phyloP scores from a whole-genome alignment of 306 rosid species.

The Ziziphus jujuba region DNA sequence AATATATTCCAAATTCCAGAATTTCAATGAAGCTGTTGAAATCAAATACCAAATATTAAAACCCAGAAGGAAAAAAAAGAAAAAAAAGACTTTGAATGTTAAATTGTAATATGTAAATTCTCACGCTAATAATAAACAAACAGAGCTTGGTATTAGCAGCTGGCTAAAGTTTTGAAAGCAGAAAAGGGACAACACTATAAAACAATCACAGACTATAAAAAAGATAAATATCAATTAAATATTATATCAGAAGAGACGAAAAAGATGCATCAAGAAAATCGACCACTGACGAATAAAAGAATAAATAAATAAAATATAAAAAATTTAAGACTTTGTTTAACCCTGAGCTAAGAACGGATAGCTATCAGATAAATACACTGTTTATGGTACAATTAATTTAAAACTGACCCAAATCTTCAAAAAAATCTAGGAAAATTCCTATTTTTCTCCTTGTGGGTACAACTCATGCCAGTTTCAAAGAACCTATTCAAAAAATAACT shows the following conservation, averaged over 20 bases:
- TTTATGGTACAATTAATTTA: constrained; percentile 14
- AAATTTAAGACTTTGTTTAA: not conserved
- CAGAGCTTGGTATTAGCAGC: constrained; percentile 24
- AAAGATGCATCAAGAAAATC: constrained; percentile 20
- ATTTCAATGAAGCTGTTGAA: constrained; percentile 32
- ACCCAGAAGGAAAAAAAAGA: constrained; percentile 17
- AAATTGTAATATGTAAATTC: constrained; percentile 1
- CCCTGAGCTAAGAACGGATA: constrained; percentile 3
- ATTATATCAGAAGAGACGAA: constrained; percentile 23
- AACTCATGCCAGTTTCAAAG: constrained; percentile 2
- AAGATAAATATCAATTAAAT: not conserved
- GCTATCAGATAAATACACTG: constrained; percentile 5
- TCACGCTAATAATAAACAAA: constrained; percentile 14
- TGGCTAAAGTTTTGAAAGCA: constrained; percentile 17
- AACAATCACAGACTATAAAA: not conserved
- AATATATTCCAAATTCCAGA: constrained; percentile 20
- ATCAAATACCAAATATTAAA: constrained; percentile 39
- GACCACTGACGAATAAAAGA: constrained; percentile 13
- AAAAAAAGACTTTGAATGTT: not conserved
- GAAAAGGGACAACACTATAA: constrained; percentile 10
- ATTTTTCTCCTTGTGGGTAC: constrained; percentile 6
- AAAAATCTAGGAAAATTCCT: constrained; percentile 12
- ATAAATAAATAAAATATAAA: constrained; percentile 11
- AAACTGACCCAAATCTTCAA: constrained; percentile 12
- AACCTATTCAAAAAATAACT: not conserved